Evolutionary conservation across 2,329 filamentous ascomycete species (phyloP), one percentile per base, ranked within the genome.

Genomic region (Colletotrichum liaoningense): DNA sequence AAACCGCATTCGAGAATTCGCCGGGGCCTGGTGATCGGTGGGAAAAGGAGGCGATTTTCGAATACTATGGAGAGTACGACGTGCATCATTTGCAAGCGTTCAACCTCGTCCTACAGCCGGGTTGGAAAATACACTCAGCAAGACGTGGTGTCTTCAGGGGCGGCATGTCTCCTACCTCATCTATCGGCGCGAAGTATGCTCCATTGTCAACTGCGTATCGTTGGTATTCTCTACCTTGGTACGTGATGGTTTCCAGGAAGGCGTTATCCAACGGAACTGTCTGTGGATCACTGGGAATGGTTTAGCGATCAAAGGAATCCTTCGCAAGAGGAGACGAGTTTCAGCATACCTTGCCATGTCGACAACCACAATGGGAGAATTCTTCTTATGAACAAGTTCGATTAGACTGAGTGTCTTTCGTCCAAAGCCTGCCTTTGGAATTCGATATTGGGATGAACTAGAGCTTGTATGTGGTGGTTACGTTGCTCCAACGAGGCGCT

Each of bases 1-100:
- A 90, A 93, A 0, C 93, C 93, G 77, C 92, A 94, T 71, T 95
- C 93, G 33, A 95, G 85, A 55, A 95, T 87, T 77, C 88, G 88
- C 76, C 84, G 84, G 28, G 89, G 88, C 33, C 86, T 84, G 57
- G 80, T 82, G 62, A 94, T 83, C 6, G 91, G 91, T n/a, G 93
- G 92, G 74, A 95, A 94, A 77, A 95, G 88, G 30, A 93, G 84
- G 76, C 90, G 87, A 72, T 88, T 84, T 75, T 94, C 91, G 79
- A 95, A 94, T 65, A 93, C 84, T 76, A 83, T 87, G 74, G 85
- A 87, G 75, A 94, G 88, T 24, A 93, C 86, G 56, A 84, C 83
- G 79, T 95, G 91, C 81, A 92, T 88, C 69, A 89, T 82, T 68
- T 90, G 88, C 72, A 94, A 86, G 66, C 92, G 88, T 75, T 93